Evolutionary conservation across 768 basidiomycete genomes (phyloP), one percentile per base, ranked within the genome.

Genomic region (Astraeus odoratus): DNA sequence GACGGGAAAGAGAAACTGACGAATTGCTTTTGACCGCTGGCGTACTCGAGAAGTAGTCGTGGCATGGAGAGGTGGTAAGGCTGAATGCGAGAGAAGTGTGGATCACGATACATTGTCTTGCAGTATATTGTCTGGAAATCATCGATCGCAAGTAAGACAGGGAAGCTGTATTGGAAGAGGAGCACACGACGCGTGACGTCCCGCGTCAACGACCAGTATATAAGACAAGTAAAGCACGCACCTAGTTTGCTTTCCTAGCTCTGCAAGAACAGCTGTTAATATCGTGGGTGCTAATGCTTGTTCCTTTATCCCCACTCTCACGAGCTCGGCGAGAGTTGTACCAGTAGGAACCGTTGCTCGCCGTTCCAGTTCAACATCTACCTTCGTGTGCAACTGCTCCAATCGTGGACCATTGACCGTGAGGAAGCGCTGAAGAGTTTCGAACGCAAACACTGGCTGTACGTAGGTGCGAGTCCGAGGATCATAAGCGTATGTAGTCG

Each of bases 41-140:
- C 79, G 47, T 76, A 92, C 46, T 93, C 86, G 30, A 96, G 68
- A 29, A 92, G 65, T 31, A 89, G 59, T 8, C 88, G 74, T 1
- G 91, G 91, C 25, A 89, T 63, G 3, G 86, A 82, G 5, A 96
- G 70, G 54, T 94, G 85, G 54, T 83, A 86, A 0, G 88, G 70
- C 46, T 81, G 77, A 43, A 95, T 78, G 8, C 68, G 57, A 6
- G 70, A 67, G 63, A 81, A 89, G 34, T 81, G 78, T 10, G 86
- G 85, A 46, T 88, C 81, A 20, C 80, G 77, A 65, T 94, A 94
- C 22, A 67, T 57, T 0, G 84, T 78, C 35, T 65, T 68, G 57
- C 76, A 70, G 56, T 87, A 91, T 20, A 96, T 63, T 0, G 88
- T 74, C 60, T 95, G 93, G 60, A 89, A 80, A 54, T 95, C 92